phyloP scores from a whole-genome alignment of 2,329 filamentous ascomycete species.

The Colletotrichum sp. region DNA sequence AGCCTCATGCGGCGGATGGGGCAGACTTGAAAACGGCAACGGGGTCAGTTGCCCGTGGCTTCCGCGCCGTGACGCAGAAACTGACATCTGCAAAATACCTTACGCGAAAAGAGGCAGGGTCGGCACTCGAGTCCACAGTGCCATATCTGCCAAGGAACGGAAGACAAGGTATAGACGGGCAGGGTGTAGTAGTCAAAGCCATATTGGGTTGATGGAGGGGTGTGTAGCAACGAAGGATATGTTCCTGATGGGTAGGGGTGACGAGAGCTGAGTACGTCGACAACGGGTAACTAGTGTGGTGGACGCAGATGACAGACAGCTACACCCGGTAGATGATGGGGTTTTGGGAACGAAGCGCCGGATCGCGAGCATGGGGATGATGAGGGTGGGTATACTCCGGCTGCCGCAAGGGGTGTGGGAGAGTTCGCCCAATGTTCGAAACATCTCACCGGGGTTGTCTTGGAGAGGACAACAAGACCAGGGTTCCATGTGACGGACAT shows the following conservation, averaged over 20 bases:
- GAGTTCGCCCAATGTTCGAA: neutral
- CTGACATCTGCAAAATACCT: neutral
- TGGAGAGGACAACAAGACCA: neutral
- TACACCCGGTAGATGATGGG: neutral
- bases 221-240: neutral
- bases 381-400: neutral
- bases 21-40: constrained; percentile 11
- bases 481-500: neutral
- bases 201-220: neutral
- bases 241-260: neutral
- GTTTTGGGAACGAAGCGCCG: neutral
- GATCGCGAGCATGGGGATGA: neutral
- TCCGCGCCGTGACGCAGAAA: constrained; percentile 16
- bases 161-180: neutral
- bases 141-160: neutral
- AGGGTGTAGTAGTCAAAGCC: neutral
- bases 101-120: neutral
- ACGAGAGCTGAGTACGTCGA: neutral
- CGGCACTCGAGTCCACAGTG: neutral
- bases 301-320: neutral
- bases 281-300: neutral
- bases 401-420: neutral
- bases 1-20: constrained; percentile 15
- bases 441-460: neutral
- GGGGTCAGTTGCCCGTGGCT: constrained; percentile 6